Evolutionary conservation across 768 basidiomycete genomes (phyloP), one percentile per base, ranked within the genome.

Genomic region (Mycena olivaceomarginata): DNA sequence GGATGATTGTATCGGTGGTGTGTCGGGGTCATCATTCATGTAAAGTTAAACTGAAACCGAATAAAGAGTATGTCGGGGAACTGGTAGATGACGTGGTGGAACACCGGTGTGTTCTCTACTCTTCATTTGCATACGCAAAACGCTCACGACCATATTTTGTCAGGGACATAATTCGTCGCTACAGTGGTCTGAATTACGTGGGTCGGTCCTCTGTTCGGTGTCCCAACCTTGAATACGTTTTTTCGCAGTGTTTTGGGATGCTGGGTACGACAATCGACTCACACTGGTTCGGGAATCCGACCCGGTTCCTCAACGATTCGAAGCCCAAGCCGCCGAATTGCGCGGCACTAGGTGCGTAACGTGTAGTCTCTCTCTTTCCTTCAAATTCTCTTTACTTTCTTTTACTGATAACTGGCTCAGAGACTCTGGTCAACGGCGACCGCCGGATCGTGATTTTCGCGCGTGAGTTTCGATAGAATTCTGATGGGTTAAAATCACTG

Each of bases 261-360:
- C 41, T 39, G 16, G 39, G n/a, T 18, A 16, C 31, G 37, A 25
- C 39, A 18, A 41, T 72, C 9, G 77, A 78, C 60, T 70, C 77
- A 9, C 68, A 67, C n/a, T 67, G 62, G 73, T 57, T 78, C 7
- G 77, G 77, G 5, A 78, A 78, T 25, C 73, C 73, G 3, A 78
- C 74, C 15, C 77, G 77, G 1, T 78, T 78, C 40, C 70, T 78
- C 20, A 78, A 78, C 48, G 73, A 78, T 43, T 43, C 77, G 18
- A 74, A 51, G 72, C 77, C 72, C 5, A 7, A 22, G 6, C 25
- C 11, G 1, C 53, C 67, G 15, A 79, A 76, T 39, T 79, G 78
- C 39, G 25, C 1, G 4, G 60, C 75, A 15, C 25, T 63, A 3
- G n/a, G 74, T 78, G 18, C 15, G 64, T 12, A n/a, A 3, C 18